A percentile compares a stretch with the other conserved stretches of the same genome.
phyloP scores from a whole-genome alignment of 75 land plant genomes.

The Cryptomeria japonica region DNA sequence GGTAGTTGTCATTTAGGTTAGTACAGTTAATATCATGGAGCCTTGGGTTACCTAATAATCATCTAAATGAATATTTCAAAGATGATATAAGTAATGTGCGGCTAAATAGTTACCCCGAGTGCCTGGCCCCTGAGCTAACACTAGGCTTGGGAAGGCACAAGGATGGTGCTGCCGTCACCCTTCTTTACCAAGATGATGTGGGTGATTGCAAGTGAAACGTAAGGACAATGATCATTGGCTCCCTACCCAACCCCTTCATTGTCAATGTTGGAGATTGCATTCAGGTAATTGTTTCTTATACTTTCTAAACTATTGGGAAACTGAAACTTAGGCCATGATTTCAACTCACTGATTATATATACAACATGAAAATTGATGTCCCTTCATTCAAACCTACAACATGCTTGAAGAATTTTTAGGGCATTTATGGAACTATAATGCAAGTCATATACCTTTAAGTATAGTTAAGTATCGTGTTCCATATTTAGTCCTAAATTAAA shows the following conservation, averaged over 20 bases:
- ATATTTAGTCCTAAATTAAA: no score
- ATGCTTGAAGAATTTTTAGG: no score
- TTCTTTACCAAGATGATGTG: slow-evolving; percentile 53
- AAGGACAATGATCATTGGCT: slow-evolving; percentile 47
- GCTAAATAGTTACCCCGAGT: slow-evolving; percentile 53
- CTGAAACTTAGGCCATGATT: background rate
- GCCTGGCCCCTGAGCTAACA: slow-evolving; percentile 45
- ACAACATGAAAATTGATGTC: background rate
- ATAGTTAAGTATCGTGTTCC: no score
- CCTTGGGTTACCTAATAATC: slow-evolving; percentile 15
- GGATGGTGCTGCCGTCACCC: slow-evolving; percentile 46
- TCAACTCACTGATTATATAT: background rate
- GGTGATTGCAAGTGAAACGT: slow-evolving; percentile 37
- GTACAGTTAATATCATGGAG: background rate
- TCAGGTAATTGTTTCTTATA: slow-evolving; percentile 36
- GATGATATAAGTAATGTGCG: slow-evolving; percentile 27
- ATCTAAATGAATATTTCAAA: slow-evolving; percentile 19
- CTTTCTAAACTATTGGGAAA: background rate
- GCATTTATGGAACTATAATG: no score
- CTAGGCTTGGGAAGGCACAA: slow-evolving; percentile 64
- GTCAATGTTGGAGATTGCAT: slow-evolving; percentile 70
- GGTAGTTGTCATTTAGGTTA: slow-evolving; percentile 3
- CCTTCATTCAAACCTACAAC: no score
- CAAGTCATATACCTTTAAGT: no score
- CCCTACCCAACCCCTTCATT: slow-evolving; percentile 22